These are phyloP conservation scores for Chionographis japonica DNA, from an alignment of 106 monocot species.

Conservation along the genomic window DNA sequence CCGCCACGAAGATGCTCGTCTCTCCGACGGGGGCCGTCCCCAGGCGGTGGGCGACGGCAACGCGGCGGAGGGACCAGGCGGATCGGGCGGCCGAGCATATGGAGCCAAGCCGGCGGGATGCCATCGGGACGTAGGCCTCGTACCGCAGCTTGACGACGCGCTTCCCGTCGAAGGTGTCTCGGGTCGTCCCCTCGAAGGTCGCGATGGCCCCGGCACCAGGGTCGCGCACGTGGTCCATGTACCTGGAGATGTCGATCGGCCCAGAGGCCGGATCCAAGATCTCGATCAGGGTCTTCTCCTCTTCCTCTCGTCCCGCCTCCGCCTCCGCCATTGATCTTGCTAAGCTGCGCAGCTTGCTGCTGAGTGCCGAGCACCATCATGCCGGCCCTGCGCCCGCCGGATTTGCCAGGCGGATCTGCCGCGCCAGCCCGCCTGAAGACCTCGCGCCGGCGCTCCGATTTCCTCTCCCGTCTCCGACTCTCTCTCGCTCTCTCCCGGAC, in stretches of 20 bases:
- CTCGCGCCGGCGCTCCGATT: too few relatives aligned
- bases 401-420: too few relatives aligned
- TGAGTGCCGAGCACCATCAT: too few relatives aligned
- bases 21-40: conserved; percentile 68
- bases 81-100: conserved; percentile 44
- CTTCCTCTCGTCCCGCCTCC: background rate
- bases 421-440: too few relatives aligned
- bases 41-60: conserved; percentile 82
- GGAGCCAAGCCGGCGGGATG: conserved; percentile 40
- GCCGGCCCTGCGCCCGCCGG: too few relatives aligned
- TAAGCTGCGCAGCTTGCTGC: too few relatives aligned
- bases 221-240: conserved; percentile 65
- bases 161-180: conserved; percentile 77
- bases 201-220: conserved; percentile 79
- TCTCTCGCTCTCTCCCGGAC: too few relatives aligned
- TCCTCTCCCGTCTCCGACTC: too few relatives aligned
- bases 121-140: conserved; percentile 90
- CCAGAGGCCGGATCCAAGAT: conserved; percentile 43
- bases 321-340: conserved; percentile 11
- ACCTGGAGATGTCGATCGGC: conserved; percentile 40
- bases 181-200: conserved; percentile 90
- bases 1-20: conserved; percentile 87
- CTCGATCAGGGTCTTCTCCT: conserved; percentile 56
- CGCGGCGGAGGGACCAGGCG: conserved; percentile 28
- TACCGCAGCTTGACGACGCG: conserved; percentile 78